Conservation (phyloP, 2,329 filamentous ascomycete genomes). For the Hawksworthiomyces lignivorus region DNA sequence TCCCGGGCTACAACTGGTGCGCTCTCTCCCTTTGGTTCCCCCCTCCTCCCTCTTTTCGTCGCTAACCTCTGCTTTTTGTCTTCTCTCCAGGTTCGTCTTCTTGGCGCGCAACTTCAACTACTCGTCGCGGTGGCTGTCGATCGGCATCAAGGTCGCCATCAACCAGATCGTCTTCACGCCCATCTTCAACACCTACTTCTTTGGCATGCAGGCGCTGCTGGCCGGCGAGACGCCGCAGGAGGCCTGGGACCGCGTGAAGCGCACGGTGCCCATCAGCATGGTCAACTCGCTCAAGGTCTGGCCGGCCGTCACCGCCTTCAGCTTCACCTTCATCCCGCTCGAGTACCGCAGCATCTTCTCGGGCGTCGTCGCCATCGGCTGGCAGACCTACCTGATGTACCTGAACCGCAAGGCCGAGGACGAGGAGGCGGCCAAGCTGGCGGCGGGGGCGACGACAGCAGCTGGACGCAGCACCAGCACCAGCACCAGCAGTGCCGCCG, state of each 20-base stretch:
- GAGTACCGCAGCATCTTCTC: slow-evolving; percentile 77
- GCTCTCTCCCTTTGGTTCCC: slow-evolving; percentile 15
- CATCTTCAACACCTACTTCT: slow-evolving; percentile 76
- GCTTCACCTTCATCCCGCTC: slow-evolving; percentile 72
- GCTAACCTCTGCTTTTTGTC: too few species aligned
- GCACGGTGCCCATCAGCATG: slow-evolving; percentile 69
- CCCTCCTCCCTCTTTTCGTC: too few species aligned
- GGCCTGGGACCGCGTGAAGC: slow-evolving; percentile 60
- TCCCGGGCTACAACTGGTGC: slow-evolving; percentile 79
- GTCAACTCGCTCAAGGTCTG: slow-evolving; percentile 79
- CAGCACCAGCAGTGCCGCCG: too few species aligned
- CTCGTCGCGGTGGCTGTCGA: slow-evolving; percentile 59
- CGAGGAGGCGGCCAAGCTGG: slow-evolving; percentile 30
- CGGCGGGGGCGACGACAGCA: too few species aligned
- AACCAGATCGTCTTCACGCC: slow-evolving; percentile 80
- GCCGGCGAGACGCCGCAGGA: slow-evolving; percentile 58
- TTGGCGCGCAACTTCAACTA: slow-evolving; percentile 81
- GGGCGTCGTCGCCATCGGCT: slow-evolving; percentile 72
- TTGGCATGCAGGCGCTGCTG: slow-evolving; percentile 69
- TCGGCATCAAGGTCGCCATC: slow-evolving; percentile 68
- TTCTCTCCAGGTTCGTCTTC: slow-evolving; percentile 72
- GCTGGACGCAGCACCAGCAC: too few species aligned
- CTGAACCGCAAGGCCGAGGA: slow-evolving; percentile 67
- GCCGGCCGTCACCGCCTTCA: slow-evolving; percentile 81
- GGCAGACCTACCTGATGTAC: slow-evolving; percentile 85